Base-by-base conservation (phyloP, 371 early-diverging fungal species). In the Syncephalis plumigaleata region DNA sequence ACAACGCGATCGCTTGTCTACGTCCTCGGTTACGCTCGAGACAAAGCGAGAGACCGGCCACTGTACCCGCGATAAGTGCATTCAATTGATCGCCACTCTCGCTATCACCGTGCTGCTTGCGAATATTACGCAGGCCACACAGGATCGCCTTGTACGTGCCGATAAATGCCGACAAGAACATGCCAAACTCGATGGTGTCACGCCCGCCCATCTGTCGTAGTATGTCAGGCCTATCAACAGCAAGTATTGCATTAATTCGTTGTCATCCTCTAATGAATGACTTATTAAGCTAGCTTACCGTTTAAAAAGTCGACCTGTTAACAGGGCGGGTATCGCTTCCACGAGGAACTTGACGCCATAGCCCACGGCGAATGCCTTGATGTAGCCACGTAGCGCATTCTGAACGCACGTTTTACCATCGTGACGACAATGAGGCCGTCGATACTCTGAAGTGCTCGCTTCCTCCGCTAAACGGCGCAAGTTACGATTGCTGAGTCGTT, bases 111-210 rank as follows among this genome's bases (percentile, higher is more conserved):
- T 49, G 50, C 11, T 53, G 60, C 20, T 63, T 58, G 39, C 73
- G 62, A 23, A 67, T 44, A 45, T 68, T 58, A 26, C 88, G 76
- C 61, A 85, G 56, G 2, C 60, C 49, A 62, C 87, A 90, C 31
- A 87, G 63, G 11, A 76, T 65, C 4, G 67, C 81, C 60, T 86
- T 86, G 69, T 90, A 90, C 7, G 74, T 58, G 25, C 80, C 77
- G 24, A 84, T 70, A 50, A 84, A 80, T 0, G 73, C 68, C 22
- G 87, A 78, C 47, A 90, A 57, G 57, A 88, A 90, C 45, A 84
- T 61, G 13, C 89, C 83, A 67, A 90, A 88, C 37, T 70, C 64
- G 0, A 69, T 54, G 1, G 87, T 90, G 57, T 90, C 90, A 46
- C 69, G 63, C 54, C 71, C 73, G 20, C 76, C 71, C 42, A 69